Percentiles rank a stretch among this genome's conserved stretches.
Evolutionary conservation across 768 basidiomycete genomes (phyloP).

Genomic region (Mycena metata): DNA sequence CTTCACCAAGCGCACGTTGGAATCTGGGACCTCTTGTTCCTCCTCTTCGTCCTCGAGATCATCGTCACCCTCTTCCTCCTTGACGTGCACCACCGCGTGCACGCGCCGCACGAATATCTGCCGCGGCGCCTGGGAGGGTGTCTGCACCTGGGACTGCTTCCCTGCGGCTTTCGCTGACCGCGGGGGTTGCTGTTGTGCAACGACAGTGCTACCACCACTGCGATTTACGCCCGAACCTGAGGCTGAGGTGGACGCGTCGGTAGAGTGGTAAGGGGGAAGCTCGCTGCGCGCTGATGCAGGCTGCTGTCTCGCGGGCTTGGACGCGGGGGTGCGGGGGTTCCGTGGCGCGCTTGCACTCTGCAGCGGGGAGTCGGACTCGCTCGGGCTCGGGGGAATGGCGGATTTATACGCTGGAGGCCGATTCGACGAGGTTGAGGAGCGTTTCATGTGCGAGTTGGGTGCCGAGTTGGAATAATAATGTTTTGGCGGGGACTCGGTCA

Average conservation of each 20-base stretch:
- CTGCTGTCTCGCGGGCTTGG: constrained; percentile 21
- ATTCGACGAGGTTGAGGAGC: constrained; percentile 46
- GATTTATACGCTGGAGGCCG: constrained; percentile 48
- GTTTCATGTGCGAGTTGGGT: constrained; percentile 43
- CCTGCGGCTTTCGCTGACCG: constrained; percentile 16
- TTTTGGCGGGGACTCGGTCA: constrained; percentile 53
- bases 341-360: constrained; percentile 22
- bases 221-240: neutral
- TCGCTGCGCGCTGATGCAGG: constrained; percentile 26
- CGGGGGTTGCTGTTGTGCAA: neutral
- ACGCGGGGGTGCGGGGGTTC: constrained; percentile 34
- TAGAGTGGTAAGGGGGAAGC: constrained; percentile 18
- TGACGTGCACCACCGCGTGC: constrained; percentile 36
- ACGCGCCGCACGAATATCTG: constrained; percentile 39
- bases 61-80: constrained; percentile 32
- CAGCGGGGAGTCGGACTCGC: constrained; percentile 42
- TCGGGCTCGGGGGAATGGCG: constrained; percentile 43
- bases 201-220: neutral
- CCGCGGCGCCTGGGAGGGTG: constrained; percentile 29
- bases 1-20: constrained; percentile 29
- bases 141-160: constrained; percentile 15
- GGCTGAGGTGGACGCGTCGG: constrained; percentile 3
- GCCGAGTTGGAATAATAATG: constrained; percentile 44
- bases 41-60: constrained; percentile 8
- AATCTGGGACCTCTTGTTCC: constrained; percentile 25